Percentiles rank a stretch among this genome's conserved stretches.
These are phyloP conservation scores for Nitzschia sp. DNA, from an alignment of 108 stramenopile species.

Conservation along the genomic window DNA sequence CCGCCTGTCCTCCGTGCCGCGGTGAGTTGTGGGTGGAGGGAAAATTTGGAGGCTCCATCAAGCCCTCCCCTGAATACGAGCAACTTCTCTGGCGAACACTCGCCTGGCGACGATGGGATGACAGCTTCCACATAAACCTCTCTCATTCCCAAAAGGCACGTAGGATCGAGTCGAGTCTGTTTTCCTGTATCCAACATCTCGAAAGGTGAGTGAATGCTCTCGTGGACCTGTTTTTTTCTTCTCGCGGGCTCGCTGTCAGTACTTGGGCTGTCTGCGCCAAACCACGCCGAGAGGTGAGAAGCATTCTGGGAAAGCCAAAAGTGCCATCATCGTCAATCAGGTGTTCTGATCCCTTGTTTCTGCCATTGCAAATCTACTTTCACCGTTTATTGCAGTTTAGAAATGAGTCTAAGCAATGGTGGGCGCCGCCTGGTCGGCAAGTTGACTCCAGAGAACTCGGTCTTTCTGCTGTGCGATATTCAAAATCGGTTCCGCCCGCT, in stretches of 20 bases:
- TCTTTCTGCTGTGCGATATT: conserved; percentile 92
- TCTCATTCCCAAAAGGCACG: no score
- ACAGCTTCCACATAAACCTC: no score
- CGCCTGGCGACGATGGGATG: no score
- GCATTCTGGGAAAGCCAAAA: neutral
- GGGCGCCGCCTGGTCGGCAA: conserved; percentile 71
- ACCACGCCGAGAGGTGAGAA: neutral
- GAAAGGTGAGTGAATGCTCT: neutral
- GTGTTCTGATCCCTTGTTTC: neutral
- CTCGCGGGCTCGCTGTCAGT: neutral
- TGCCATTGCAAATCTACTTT: neutral
- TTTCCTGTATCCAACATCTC: no score
- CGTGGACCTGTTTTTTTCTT: neutral
- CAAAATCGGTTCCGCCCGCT: conserved; percentile 94
- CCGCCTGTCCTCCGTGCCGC: no score
- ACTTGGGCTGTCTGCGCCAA: neutral
- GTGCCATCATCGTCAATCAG: neutral
- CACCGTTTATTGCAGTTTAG: neutral
- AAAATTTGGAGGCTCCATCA: no score
- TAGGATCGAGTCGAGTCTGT: no score
- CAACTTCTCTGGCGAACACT: no score
- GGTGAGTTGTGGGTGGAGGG: no score
- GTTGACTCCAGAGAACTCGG: conserved; percentile 65
- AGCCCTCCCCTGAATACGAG: no score
- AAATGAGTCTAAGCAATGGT: conserved; percentile 16